Base-by-base conservation (phyloP, 495 filamentous ascomycete genomes). In the Lasiosphaeris hirsuta region DNA sequence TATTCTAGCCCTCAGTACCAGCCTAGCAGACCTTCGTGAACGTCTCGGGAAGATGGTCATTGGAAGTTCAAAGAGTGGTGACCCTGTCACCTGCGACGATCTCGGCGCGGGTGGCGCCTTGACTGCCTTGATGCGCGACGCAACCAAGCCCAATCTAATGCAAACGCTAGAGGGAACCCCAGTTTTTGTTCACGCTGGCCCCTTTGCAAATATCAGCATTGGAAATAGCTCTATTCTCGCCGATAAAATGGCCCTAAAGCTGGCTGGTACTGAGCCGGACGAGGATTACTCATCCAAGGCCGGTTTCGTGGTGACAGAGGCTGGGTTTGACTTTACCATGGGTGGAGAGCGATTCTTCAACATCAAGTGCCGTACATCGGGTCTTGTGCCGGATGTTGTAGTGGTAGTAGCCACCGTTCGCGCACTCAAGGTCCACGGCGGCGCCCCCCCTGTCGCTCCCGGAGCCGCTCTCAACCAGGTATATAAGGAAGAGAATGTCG, bases 261-360 rank as follows among this genome's bases (percentile, higher is more conserved):
- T 98, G 57, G 89, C 91, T 8, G 94, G 94, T 63, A 97, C 94
- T 3, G 94, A 98, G 71, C 84, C 84, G n/a, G 92, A 96, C 57
- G 94, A 98, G 76, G 83, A 94, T 63, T 84, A 91, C 64, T 77
- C 86, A 33, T 78, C 85, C 63, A 96, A 95, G 78, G 83, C 88
- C 11, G 94, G 94, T 7, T 97, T 94, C 56, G 92, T 96, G n/a
- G 86, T 98, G 49, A 98, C 94, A 9, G 94, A 98, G 73, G 93
- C 94, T 44, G 94, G 94, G 8, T 98, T 98, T 72, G 94, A 98
- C 72, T 98, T 98, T 75, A 97, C 94, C 49, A 98, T 98, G 94
- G 94, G 94, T 57, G 94, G 94, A 51, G 94, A 98, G 81, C 88
- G 94, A 33, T 98, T 98, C 81, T 97, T 98, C 85, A 97, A 98